A percentile compares a stretch with the other conserved stretches of the same genome.
Evolutionary conservation across 2,329 filamentous ascomycete genomes (phyloP).

Genomic region (Aspergillus ibericus): DNA sequence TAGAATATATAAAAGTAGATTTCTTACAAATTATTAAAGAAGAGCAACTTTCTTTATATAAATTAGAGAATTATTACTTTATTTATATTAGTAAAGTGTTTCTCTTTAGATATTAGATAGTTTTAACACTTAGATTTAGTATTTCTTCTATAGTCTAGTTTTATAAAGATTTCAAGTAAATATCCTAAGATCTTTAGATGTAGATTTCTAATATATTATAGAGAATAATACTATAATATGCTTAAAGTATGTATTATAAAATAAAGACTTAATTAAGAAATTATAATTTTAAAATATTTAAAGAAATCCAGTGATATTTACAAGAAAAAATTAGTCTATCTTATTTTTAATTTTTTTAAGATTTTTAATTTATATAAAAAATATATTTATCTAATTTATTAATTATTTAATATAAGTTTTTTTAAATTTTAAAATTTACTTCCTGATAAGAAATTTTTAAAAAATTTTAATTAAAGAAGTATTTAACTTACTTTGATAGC

Average conservation of each 20-base stretch:
- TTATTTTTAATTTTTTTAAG: conserved; percentile 29
- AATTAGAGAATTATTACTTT: conserved; percentile 14
- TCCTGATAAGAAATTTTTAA: conserved; percentile 10
- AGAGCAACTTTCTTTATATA: conserved; percentile 14
- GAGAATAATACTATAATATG: conserved; percentile 6
- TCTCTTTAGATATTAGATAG: conserved; percentile 17
- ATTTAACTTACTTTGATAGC: conserved; percentile 19
- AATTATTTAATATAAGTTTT: conserved; percentile 24
- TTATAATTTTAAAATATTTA: conserved; percentile 24
- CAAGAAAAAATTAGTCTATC: conserved; percentile 22
- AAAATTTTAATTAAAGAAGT: conserved; percentile 20
- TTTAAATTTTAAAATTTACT: conserved; percentile 16
- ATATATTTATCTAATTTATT: conserved; percentile 28
- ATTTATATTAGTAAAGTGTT: conserved; percentile 17
- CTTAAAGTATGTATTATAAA: conserved; percentile 15
- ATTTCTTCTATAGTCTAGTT: conserved; percentile 25
- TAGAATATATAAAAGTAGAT: conserved; percentile 12
- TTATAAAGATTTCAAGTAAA: conserved; percentile 20
- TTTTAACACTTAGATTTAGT: conserved; percentile 26
- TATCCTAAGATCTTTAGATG: neutral
- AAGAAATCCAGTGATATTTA: conserved; percentile 12
- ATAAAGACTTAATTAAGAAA: conserved; percentile 11
- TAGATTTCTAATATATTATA: neutral
- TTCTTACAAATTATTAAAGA: conserved; percentile 12
- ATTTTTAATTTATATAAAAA: conserved; percentile 21